Evolutionary conservation across 345 rosid species (phyloP).

Genomic region (Populus tremula): DNA sequence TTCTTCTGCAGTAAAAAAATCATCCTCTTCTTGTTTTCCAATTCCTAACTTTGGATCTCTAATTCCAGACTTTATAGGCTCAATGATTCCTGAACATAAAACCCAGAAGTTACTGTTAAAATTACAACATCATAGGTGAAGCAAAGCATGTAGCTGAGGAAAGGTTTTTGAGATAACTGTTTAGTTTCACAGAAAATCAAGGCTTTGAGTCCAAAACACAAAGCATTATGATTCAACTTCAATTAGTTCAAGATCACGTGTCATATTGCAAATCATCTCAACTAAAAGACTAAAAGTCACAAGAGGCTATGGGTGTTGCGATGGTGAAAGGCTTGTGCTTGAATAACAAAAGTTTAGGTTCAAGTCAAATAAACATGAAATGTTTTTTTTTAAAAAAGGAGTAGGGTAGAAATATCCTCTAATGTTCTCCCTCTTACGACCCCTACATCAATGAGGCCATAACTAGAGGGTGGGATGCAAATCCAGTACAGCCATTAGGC

Average conservation of each 20-base stretch:
- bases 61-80: slow-evolving; percentile 92
- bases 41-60: slow-evolving; percentile 87
- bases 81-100: slow-evolving; percentile 58
- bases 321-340: not conserved
- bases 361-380: not conserved
- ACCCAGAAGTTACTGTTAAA: not conserved
- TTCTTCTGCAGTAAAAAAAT: slow-evolving; percentile 90
- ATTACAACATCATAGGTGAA: not conserved
- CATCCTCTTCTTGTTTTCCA: slow-evolving; percentile 99
- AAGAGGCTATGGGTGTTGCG: not conserved
- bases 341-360: not conserved
- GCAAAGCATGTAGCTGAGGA: not conserved
- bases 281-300: not conserved
- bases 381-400: not conserved
- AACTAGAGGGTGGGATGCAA: not conserved
- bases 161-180: not conserved
- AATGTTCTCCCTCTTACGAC: no score
- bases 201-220: not conserved
- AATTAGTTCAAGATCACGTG: not conserved
- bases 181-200: not conserved
- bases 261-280: not conserved
- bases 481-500: not conserved
- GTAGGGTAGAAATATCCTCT: not conserved
- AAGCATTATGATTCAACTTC: not conserved
- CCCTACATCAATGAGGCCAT: no score